Base-by-base conservation (phyloP, 2,329 filamentous ascomycete species). In the Anthostomella pinea region DNA sequence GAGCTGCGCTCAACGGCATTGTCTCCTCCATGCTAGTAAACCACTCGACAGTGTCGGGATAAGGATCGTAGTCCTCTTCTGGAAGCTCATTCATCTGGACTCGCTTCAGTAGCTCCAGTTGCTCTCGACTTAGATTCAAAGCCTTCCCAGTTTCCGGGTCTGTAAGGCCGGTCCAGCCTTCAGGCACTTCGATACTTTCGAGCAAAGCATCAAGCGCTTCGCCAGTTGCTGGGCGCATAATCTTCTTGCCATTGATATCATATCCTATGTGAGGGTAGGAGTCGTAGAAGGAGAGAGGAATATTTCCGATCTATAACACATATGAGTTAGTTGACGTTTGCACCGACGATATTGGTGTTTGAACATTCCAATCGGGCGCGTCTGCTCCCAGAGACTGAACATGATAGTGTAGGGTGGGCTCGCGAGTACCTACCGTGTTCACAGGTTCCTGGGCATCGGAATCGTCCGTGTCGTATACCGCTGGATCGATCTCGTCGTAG, bases 181-280 rank as follows among this genome's bases (percentile, higher is more conserved):
- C 89, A 10, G 93, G 93, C 22, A 98, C 73, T 58, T 98, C 93
- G 54, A 98, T 98, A 65, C 87, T 96, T 56, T 98, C 91, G 8
- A 98, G 73, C 27, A 98, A 74, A 9, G 89, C 88, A 70, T 98
- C 93, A 20, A 98, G 70, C 22, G 93, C 93, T 60, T 95, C 85
- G 34, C 91, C 91, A 51, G 89, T 91, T 4, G 94, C 93, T 6
- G 93, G 93, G 34, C 93, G 85, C 82, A 95, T 87, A 48, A 98
- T 95, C 65, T 87, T 94, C 76, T 94, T 96, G 63, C 93, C 93
- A 63, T 98, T 95, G 69, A 98, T 97, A 56, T 96, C 87, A 67
- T 98, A 98, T 41, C 93, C 93, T 59, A 98, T 96, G 62, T 98
- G 93, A 33, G 93, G 93, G 60, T 96, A 98, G 22, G 87, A 85